phyloP scores from a whole-genome alignment of 306 rosid genomes.

The Fragaria nilgerrensis region DNA sequence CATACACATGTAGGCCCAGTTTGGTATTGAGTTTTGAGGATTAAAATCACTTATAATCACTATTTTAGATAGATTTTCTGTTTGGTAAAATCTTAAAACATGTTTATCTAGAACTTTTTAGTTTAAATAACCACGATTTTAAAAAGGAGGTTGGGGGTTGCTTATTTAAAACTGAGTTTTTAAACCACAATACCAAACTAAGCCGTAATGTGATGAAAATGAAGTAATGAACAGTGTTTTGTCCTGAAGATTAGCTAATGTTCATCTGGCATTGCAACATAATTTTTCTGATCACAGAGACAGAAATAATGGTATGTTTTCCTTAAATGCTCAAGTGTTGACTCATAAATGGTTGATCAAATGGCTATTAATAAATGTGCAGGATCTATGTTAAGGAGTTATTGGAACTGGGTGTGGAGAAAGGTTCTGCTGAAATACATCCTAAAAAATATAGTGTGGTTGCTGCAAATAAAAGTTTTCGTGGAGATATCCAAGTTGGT shows the following conservation, averaged over 20 bases:
- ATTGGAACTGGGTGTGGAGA: slow-evolving; percentile 55
- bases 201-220: neutral
- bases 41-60: no score
- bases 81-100: no score
- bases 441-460: slow-evolving; percentile 61
- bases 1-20: no score
- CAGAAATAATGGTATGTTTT: neutral
- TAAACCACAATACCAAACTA: no score
- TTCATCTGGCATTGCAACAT: neutral
- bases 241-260: neutral
- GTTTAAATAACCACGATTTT: no score
- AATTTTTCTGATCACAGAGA: neutral
- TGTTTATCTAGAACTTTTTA: no score
- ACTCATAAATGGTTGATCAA: neutral
- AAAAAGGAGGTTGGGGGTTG: no score
- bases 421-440: slow-evolving; percentile 51
- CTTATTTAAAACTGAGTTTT: no score
- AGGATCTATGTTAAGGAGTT: slow-evolving; percentile 59
- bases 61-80: no score
- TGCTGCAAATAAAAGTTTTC: slow-evolving; percentile 45
- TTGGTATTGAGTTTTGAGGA: no score
- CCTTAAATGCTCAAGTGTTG: neutral
- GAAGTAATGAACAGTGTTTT: neutral
- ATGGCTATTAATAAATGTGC: slow-evolving; percentile 1
- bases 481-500: slow-evolving; percentile 76